Base-by-base conservation (phyloP, 495 filamentous ascomycete genomes). In the Ramalina peruviana region DNA sequence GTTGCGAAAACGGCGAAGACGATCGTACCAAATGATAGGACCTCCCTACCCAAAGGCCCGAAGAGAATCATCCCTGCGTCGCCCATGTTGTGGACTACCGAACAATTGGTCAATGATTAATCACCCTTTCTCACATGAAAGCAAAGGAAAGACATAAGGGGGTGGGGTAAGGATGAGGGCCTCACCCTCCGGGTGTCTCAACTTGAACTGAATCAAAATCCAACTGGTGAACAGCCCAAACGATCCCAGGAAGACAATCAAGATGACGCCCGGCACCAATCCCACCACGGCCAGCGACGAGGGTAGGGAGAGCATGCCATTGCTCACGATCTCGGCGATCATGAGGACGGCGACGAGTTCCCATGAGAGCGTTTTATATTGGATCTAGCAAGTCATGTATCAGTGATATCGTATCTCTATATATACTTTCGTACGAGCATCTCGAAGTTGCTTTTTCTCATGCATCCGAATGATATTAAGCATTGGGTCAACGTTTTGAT, bases 1-100 rank as follows among this genome's bases (percentile, higher is more conserved):
- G 66, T 65, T 4, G 61, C 62, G 38, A 74, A 75, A 49, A 76
- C 69, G 36, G 85, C 82, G 53, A 90, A 85, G 48, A 85, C 75
- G 41, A 88, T 83, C 65, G 86, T 86, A 52, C 76, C 77, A 33
- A 85, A 72, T 6, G 79, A 80, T 40, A 82, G 72, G 58, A 88
- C 60, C 15, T 62, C 70, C 44, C 80, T 78, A 0, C 83, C 83
- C 36, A 78, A 61, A 6, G 54, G 62, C 6, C 83, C 83, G 58
- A 79, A 68, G 30, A 88, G 71, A 43, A 92, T 63, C 17, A 77
- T 65, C 13, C 81, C 81, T 3, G 78, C 83, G 58, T 92, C 84
- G 19, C 80, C 79, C 62, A 88, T 80, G 62, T 76, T 73, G 52
- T 74, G 62, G 13, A 85, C 73, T 60, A 17, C 6, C 40, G 9